Conservation (phyloP, 805 yeast species). For the Candida glaebosa region DNA sequence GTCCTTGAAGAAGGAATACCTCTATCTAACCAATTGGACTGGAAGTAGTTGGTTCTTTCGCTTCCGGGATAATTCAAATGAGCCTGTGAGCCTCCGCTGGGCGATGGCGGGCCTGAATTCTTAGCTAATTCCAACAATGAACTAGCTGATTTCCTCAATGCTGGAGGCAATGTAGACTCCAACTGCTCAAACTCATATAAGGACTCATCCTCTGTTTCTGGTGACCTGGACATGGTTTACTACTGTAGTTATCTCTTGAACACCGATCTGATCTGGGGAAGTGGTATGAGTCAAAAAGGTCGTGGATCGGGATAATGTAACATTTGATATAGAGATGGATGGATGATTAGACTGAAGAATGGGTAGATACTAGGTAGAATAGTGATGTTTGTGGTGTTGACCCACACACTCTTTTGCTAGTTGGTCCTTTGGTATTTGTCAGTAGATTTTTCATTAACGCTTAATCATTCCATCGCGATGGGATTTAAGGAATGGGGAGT, state of each 20-base stretch:
- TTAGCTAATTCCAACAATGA: constrained; percentile 34
- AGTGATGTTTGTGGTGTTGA: too few species aligned
- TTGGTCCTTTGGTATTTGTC: too few species aligned
- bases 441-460: too few species aligned
- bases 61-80: not conserved
- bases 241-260: too few species aligned
- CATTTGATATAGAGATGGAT: too few species aligned
- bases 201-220: constrained; percentile 23
- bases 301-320: not conserved
- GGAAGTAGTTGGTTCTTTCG: constrained; percentile 15
- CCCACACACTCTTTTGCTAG: too few species aligned
- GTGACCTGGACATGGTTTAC: not conserved
- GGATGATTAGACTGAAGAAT: too few species aligned
- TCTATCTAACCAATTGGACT: constrained; percentile 11
- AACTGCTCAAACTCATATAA: constrained; percentile 36
- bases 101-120: constrained; percentile 5
- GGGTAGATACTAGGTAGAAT: too few species aligned
- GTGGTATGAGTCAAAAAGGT: not conserved
- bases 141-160: constrained; percentile 35
- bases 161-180: constrained; percentile 40
- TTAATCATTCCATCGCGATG: too few species aligned
- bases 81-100: constrained; percentile 2
- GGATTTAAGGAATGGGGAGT: too few species aligned
- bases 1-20: constrained; percentile 22
- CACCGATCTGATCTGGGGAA: too few species aligned